Percentiles rank a stretch among this genome's conserved stretches.
phyloP scores from a whole-genome alignment of 2,329 filamentous ascomycete genomes.

The Aspergillus glaucus region DNA sequence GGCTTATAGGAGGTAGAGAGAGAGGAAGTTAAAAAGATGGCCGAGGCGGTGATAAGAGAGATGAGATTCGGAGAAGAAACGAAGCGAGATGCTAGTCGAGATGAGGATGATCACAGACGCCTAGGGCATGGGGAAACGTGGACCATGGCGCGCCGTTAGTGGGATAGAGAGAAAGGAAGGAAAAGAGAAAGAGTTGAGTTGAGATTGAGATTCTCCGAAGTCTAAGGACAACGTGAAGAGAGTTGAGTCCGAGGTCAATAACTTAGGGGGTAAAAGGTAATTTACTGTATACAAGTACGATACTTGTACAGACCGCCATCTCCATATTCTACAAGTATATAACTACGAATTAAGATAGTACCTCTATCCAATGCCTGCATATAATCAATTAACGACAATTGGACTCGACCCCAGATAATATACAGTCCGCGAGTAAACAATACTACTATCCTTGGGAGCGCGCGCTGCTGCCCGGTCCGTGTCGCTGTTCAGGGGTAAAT shows the following conservation, averaged over 20 bases:
- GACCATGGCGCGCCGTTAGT: constrained; percentile 27
- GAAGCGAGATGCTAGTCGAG: background rate
- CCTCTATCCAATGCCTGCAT: background rate
- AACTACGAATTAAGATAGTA: too few relatives aligned
- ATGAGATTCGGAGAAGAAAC: constrained; percentile 9
- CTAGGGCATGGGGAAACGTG: constrained; percentile 21
- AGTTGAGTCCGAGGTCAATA: background rate
- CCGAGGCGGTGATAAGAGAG: constrained; percentile 6
- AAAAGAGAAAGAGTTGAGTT: constrained; percentile 4
- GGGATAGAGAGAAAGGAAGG: constrained; percentile 9
- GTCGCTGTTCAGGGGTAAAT: constrained; percentile 19
- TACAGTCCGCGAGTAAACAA: too few relatives aligned
- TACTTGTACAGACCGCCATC: background rate
- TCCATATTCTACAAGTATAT: background rate
- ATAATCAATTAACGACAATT: background rate
- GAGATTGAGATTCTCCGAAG: constrained; percentile 1
- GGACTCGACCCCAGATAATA: too few relatives aligned
- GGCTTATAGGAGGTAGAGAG: background rate
- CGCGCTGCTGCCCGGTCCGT: constrained; percentile 14
- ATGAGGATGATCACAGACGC: constrained; percentile 24
- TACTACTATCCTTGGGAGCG: background rate
- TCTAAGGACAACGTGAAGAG: background rate
- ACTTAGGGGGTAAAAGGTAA: constrained; percentile 8
- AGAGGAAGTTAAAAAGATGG: background rate
- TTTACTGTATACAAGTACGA: background rate